phyloP scores from a whole-genome alignment of 495 filamentous ascomycete species.

The Xylaria castorea region DNA sequence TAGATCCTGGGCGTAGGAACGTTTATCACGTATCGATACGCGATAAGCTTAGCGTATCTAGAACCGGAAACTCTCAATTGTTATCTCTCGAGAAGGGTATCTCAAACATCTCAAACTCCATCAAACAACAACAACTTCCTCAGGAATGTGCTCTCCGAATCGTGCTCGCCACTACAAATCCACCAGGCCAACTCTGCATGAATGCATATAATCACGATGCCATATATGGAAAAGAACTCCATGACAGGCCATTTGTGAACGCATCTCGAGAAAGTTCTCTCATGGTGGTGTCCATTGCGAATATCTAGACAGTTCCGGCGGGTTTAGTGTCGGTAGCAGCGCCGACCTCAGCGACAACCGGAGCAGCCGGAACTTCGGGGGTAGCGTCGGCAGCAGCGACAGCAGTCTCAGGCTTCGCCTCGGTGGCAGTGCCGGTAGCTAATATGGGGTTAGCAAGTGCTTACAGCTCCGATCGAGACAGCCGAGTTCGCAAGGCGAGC shows the following conservation, averaged over 20 bases:
- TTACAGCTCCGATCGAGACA: background rate
- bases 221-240: conserved; percentile 7
- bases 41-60: conserved; percentile 23
- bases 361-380: conserved; percentile 36
- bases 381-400: conserved; percentile 26
- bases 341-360: conserved; percentile 33
- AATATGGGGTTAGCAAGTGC: conserved; percentile 18
- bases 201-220: conserved; percentile 1
- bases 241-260: background rate
- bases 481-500: background rate
- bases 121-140: conserved; percentile 22
- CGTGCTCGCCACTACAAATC: conserved; percentile 1
- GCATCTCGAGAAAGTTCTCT: conserved; percentile 10
- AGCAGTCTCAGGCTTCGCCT: conserved; percentile 41
- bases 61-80: conserved; percentile 17
- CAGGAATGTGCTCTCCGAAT: conserved; percentile 1
- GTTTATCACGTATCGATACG: conserved; percentile 26
- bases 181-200: background rate
- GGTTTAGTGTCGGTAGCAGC: conserved; percentile 32
- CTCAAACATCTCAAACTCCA: conserved; percentile 34
- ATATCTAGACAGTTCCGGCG: conserved; percentile 22
- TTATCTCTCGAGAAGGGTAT: conserved; percentile 29
- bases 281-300: background rate
- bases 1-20: background rate
- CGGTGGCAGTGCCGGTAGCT: conserved; percentile 22